Percentiles rank a stretch among this genome's conserved stretches.
Evolutionary conservation across 192 early-diverging fungal species (phyloP).

Genomic region (Backusella australiensis): DNA sequence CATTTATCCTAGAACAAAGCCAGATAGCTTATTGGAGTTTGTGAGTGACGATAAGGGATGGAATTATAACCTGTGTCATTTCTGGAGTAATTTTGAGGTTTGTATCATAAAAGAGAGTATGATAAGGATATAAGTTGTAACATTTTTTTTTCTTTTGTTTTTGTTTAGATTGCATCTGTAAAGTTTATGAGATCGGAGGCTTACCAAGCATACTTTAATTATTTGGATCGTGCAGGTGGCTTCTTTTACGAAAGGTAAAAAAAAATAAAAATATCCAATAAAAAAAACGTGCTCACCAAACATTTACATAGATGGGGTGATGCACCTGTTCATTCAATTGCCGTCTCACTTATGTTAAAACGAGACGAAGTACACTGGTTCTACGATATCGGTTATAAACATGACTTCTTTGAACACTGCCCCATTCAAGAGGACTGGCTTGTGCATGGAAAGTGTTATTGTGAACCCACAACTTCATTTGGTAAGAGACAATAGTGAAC

Average conservation of each 20-base stretch:
- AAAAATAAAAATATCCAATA: not conserved
- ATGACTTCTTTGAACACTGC: slow-evolving; percentile 39
- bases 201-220: slow-evolving; percentile 68
- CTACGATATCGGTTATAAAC: slow-evolving; percentile 69
- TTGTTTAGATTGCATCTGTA: slow-evolving; percentile 35
- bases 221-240: slow-evolving; percentile 71
- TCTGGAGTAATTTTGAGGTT: slow-evolving; percentile 91
- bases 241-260: slow-evolving; percentile 78
- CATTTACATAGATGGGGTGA: slow-evolving; percentile 57
- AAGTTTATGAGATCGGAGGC: slow-evolving; percentile 59
- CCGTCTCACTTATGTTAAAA: slow-evolving; percentile 52
- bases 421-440: slow-evolving; percentile 40
- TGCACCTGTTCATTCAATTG: slow-evolving; percentile 70
- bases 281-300: not conserved
- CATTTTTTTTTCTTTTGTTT: not conserved
- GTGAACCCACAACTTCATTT: slow-evolving; percentile 44
- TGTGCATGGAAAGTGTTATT: slow-evolving; percentile 47
- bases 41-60: slow-evolving; percentile 51
- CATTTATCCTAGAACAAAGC: slow-evolving; percentile 37
- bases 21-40: slow-evolving; percentile 46
- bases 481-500: slow-evolving; percentile 32
- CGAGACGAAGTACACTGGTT: slow-evolving; percentile 66
- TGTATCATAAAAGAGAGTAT: not conserved
- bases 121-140: not conserved
- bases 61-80: slow-evolving; percentile 76